Base-by-base conservation (phyloP, 2,329 filamentous ascomycete genomes). In the Calonectria hawksworthii region DNA sequence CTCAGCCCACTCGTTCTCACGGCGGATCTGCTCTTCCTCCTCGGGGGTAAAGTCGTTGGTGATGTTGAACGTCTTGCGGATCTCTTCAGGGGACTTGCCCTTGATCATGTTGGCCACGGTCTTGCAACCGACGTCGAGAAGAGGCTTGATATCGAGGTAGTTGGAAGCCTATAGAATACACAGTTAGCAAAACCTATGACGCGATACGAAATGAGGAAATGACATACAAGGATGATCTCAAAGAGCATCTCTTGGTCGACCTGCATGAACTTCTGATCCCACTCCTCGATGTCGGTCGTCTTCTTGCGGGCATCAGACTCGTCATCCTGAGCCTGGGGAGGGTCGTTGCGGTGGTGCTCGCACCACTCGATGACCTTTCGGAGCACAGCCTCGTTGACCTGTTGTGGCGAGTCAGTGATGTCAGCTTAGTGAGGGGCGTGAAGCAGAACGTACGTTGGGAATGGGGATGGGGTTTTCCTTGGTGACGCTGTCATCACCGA, bases 91-190 rank as follows among this genome's bases (percentile, higher is more conserved):
- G 0, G 96, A 98, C 91, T 99, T 99, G 88, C 97, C 97, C 94
- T 99, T 99, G 90, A 99, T 99, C 97, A 99, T 99, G 88, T 99
- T 99, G 76, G 97, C 97, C 21, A 99, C 97, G 0, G 97, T 99
- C 92, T 99, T 99, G 92, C 97, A 99, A 76, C 97, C 97, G 74
- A 99, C 96, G 79, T 99, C 97, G 34, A 99, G 93, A 1, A 99
- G 94, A 1, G 96, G 94, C 91, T 99, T 99, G 89, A 99, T 99
- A 80, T 99, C 97, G 74, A 99, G 94, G 86, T 99, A 99, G 90
- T 99, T 99, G 82, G 96, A 95, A 4, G 97, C 97, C 95, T 97
- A 68, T 32, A 4, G 16, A 50, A 21, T 47, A 76, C 86, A 63
- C 74, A 84, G 78, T 61, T 75, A 38, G 32, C 36, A n/a, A 14